phyloP scores from a whole-genome alignment of 2,329 filamentous ascomycete species.

The Monosporascus sp. region DNA sequence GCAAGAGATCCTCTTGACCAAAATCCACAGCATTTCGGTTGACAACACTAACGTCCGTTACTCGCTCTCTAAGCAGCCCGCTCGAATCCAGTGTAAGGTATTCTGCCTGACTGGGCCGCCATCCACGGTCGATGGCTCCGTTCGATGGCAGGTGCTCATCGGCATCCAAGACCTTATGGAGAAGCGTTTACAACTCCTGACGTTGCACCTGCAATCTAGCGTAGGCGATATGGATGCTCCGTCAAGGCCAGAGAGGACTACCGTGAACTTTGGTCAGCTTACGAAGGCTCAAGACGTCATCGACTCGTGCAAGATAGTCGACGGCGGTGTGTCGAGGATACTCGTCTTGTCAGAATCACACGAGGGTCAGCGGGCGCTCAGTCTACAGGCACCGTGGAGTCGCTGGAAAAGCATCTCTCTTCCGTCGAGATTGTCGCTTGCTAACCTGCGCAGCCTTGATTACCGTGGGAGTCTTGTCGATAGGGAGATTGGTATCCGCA shows the following conservation, averaged over 20 bases:
- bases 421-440: slow-evolving; percentile 50
- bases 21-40: slow-evolving; percentile 62
- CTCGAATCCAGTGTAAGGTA: slow-evolving; percentile 53
- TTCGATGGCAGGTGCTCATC: slow-evolving; percentile 54
- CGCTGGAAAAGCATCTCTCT: slow-evolving; percentile 62
- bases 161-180: slow-evolving; percentile 67
- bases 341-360: slow-evolving; percentile 63
- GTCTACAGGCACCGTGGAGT: slow-evolving; percentile 72
- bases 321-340: slow-evolving; percentile 63
- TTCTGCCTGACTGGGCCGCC: slow-evolving; percentile 62
- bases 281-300: slow-evolving; percentile 62
- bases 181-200: slow-evolving; percentile 62
- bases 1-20: slow-evolving; percentile 67
- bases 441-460: slow-evolving; percentile 56
- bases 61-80: slow-evolving; percentile 49
- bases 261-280: slow-evolving; percentile 43
- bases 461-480: slow-evolving; percentile 47
- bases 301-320: slow-evolving; percentile 66
- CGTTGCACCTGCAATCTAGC: slow-evolving; percentile 47
- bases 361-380: slow-evolving; percentile 60
- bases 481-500: slow-evolving; percentile 45
- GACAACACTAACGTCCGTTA: slow-evolving; percentile 58
- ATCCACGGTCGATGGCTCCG: slow-evolving; percentile 47
- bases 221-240: slow-evolving; percentile 7
- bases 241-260: slow-evolving; percentile 31